Percentiles rank a stretch among this genome's conserved stretches.
These are phyloP conservation scores for Tuber indicum DNA, from an alignment of 495 filamentous ascomycete genomes.

Conservation along the genomic window DNA sequence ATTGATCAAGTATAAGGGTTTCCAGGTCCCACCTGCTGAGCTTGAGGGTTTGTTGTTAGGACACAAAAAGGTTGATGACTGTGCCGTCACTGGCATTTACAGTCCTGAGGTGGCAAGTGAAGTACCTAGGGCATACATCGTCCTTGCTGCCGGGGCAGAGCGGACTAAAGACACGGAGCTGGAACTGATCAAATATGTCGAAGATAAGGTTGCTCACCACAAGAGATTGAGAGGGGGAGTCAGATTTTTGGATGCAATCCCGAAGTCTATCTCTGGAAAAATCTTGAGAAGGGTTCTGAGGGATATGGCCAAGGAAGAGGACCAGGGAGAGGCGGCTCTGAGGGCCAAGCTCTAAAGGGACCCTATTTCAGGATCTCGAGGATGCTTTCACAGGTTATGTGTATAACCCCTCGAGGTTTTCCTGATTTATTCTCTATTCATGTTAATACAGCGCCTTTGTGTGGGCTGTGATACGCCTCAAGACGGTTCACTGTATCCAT, in stretches of 20 bases:
- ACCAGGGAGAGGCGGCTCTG: background rate
- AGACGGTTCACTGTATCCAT: background rate
- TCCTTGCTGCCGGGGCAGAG: constrained; percentile 53
- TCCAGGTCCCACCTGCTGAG: constrained; percentile 83
- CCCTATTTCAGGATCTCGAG: background rate
- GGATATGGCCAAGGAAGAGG: constrained; percentile 26
- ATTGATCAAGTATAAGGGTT: constrained; percentile 85
- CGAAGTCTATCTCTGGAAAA: constrained; percentile 83
- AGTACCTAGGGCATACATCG: constrained; percentile 76
- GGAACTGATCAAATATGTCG: constrained; percentile 60
- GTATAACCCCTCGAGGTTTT: background rate
- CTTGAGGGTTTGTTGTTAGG: constrained; percentile 70
- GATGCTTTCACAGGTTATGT: background rate
- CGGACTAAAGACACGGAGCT: constrained; percentile 51
- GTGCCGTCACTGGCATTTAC: constrained; percentile 76
- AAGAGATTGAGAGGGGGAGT: constrained; percentile 80
- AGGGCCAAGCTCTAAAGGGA: constrained; percentile 38
- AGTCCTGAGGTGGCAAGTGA: constrained; percentile 65
- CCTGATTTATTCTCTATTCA: background rate
- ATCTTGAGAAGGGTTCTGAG: constrained; percentile 63
- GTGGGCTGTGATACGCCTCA: background rate
- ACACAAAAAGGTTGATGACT: constrained; percentile 70
- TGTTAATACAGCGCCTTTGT: background rate
- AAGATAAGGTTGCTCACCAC: constrained; percentile 55
- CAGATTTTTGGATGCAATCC: constrained; percentile 71